Evolutionary conservation across 306 rosid genomes (phyloP), one percentile per base, ranked within the genome.

Genomic region (Rubus idaeus): DNA sequence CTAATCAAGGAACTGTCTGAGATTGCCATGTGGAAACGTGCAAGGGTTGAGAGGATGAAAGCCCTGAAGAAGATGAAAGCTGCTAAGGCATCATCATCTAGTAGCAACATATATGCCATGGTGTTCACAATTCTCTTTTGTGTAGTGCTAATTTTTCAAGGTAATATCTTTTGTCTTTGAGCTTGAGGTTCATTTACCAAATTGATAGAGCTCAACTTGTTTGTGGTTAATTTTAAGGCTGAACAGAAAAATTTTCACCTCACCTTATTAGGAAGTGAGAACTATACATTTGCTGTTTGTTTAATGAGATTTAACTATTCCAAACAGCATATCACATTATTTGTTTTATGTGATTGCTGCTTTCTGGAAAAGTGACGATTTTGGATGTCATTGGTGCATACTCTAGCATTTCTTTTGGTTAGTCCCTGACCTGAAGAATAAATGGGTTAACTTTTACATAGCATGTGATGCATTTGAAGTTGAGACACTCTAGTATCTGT

Each of bases 11-110:
- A 95, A 82, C 85, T 95, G 60, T 77, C 96, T 18, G 92, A 87
- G 70, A 84, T 90, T 79, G 97, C 99, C 70, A 81, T 86, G 94
- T 73, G 91, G 84, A 95, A 91, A 77, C 96, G 94, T 14, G 92
- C 97, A 8, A 88, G 98, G 86, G 53, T 77, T 11, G 97, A 92
- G 81, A 90, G 91, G 60, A 87, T 88, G 89, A 95, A 89, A 79
- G 90, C 91, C 45, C 77, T 92, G 79, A 92, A 87, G 91, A 91
- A 87, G 84, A 83, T 86, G 96, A 95, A 86, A 85, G 87, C 89
- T 41, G 88, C 87, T 11, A 92, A 90, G 76, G 45, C 87, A 3
- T 79, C 83, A 62, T 78, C 91, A 16, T 79, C 90, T 39, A 76
- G 70, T 63, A 85, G 90, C 87, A 88, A 83, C 85, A 51, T 88